Conservation (phyloP, 2,329 filamentous ascomycete species). For the Amphichorda felina region DNA sequence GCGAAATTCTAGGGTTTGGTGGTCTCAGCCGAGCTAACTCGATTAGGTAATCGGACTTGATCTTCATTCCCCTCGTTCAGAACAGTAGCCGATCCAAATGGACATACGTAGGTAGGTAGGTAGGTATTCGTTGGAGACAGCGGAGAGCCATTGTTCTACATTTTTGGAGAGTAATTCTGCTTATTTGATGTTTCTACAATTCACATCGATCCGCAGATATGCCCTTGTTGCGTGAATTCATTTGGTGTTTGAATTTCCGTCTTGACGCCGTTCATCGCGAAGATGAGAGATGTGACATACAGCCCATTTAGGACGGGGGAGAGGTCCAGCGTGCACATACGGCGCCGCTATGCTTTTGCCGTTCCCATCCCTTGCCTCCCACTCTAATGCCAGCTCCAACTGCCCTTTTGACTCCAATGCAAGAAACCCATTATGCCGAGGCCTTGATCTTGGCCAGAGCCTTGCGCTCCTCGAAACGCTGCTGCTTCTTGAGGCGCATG, state of each 20-base stretch:
- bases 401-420: slow-evolving; percentile 9
- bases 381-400: slow-evolving; percentile 22
- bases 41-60: slow-evolving; percentile 7
- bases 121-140: neutral
- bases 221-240: slow-evolving; percentile 24
- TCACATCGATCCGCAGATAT: slow-evolving; percentile 18
- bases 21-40: slow-evolving; percentile 21
- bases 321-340: slow-evolving; percentile 3
- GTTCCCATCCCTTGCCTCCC: slow-evolving; percentile 20
- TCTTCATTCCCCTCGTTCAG: neutral
- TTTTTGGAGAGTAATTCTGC: neutral
- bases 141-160: neutral
- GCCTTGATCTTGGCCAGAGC: slow-evolving; percentile 86
- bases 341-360: slow-evolving; percentile 9
- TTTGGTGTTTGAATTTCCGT: slow-evolving; percentile 43
- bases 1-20: slow-evolving; percentile 35
- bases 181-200: slow-evolving; percentile 14
- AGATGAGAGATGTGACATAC: slow-evolving; percentile 49
- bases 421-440: slow-evolving; percentile 44
- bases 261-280: slow-evolving; percentile 54
- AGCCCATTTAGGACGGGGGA: slow-evolving; percentile 44
- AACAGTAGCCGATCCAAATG: too few relatives aligned
- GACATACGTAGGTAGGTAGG: too few relatives aligned
- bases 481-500: slow-evolving; percentile 98
- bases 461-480: slow-evolving; percentile 96